Percentiles rank a stretch among this genome's conserved stretches.
These are phyloP conservation scores for Xylaria sp. DNA, from an alignment of 2,329 filamentous ascomycete species.

Conservation along the genomic window DNA sequence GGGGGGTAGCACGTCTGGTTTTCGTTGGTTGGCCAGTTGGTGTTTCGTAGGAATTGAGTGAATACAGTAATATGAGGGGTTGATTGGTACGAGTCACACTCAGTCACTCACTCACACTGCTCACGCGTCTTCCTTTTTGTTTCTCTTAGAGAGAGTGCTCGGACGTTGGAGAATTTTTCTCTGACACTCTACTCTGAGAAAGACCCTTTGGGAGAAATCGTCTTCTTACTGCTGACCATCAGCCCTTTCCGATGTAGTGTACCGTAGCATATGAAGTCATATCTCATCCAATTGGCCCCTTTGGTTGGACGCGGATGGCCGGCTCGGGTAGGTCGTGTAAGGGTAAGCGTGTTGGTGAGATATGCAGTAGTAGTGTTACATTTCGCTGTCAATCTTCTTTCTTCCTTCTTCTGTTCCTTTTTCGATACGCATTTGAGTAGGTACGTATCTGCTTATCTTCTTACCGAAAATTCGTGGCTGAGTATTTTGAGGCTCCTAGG, in stretches of 20 bases:
- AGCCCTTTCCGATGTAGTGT: too few relatives aligned
- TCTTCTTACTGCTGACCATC: too few relatives aligned
- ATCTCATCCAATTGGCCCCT: neutral
- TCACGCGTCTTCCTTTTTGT: too few relatives aligned
- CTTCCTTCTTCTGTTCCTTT: neutral
- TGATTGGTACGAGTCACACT: neutral
- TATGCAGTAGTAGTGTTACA: neutral
- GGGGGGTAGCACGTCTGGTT: neutral
- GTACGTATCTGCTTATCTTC: neutral
- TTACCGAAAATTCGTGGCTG: neutral
- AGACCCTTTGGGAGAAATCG: too few relatives aligned
- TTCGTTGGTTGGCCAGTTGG: neutral
- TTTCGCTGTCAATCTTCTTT: neutral
- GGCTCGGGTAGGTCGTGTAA: neutral
- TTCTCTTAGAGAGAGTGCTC: too few relatives aligned
- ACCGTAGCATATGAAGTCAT: neutral
- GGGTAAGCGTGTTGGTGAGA: neutral
- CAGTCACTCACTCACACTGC: too few relatives aligned
- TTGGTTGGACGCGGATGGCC: neutral
- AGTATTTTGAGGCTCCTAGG: neutral
- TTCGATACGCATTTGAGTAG: neutral
- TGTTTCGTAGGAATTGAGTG: constrained; percentile 19
- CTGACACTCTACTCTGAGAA: neutral
- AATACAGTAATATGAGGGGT: neutral
- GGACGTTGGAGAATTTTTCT: neutral